Evolutionary conservation across 2,329 filamentous ascomycete species (phyloP), one percentile per base, ranked within the genome.

Genomic region (Keithomyces neogunnii): DNA sequence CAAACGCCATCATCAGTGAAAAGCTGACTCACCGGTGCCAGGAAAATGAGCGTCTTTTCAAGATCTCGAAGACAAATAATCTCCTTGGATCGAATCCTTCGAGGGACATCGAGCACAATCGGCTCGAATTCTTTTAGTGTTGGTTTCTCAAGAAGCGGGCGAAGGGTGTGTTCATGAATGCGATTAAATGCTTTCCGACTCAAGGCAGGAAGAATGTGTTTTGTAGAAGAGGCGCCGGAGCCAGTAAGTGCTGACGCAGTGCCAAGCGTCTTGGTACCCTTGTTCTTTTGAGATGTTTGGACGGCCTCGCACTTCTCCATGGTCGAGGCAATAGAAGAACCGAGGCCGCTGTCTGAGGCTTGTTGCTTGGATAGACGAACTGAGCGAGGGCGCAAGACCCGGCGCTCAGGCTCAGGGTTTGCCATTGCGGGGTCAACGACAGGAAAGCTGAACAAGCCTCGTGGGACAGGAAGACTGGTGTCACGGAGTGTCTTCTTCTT

Each of bases 1-100:
- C 78, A 78, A 72, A 77, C 68, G 66, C 75, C 73, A 70, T 65
- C 66, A 71, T 75, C 74, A 70, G 67, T 73, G 69, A 72, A 71
- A 71, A 75, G 66, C 65, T 76, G 69, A 95, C 91, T 95, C 86
- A 96, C 92, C 68, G 89, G 89, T 74, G 91, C 89, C 68, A 91
- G 82, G 70, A 91, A 90, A 63, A 96, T 82, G 55, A 97, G 75
- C 8, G 86, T 92, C 80, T 96, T 96, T 71, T 97, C 92, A 47
- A 97, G 79, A 70, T 97, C 92, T 68, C 92, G 84, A 51, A 97
- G 81, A 72, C 88, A 96, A 66, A 88, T 84, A 63, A 97, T 93
- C 62, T 93, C 84, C 69, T 89, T 91, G 64, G 84, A 81, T 63
- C 82, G 81, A 66, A 96, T 93, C 63, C 86, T 86, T 67, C 80